These are phyloP conservation scores for Coriaria nepalensis DNA, from an alignment of 306 rosid genomes.

Conservation along the genomic window DNA sequence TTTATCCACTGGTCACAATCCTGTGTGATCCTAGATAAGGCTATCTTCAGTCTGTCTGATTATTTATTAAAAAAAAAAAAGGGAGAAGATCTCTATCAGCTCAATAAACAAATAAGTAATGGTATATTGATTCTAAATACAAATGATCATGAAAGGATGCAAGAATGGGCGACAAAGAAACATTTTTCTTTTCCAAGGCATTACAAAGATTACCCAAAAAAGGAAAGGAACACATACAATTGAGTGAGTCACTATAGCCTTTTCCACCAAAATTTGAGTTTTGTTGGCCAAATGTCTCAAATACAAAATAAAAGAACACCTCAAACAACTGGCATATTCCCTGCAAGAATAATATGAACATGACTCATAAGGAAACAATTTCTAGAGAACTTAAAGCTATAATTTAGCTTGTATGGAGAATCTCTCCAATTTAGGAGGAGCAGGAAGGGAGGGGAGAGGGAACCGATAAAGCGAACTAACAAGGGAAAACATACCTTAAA, in stretches of 20 bases:
- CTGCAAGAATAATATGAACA: slow-evolving; percentile 59
- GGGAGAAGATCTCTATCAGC: slow-evolving; percentile 5
- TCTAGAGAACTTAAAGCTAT: slow-evolving; percentile 13
- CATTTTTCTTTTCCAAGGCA: not conserved
- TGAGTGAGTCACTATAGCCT: slow-evolving; percentile 43
- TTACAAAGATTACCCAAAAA: not conserved
- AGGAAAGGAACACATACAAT: slow-evolving; percentile 39
- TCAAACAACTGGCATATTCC: slow-evolving; percentile 92
- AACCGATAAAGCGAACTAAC: slow-evolving; percentile 12
- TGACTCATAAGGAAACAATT: slow-evolving; percentile 27
- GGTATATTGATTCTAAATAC: too few relatives aligned
- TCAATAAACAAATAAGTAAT: too few relatives aligned
- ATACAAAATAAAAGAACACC: slow-evolving; percentile 60
- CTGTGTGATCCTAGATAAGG: slow-evolving; percentile 67
- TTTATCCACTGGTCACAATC: slow-evolving; percentile 86
- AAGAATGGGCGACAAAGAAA: slow-evolving; percentile 6
- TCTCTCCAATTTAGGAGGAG: too few relatives aligned
- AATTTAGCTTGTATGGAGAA: too few relatives aligned
- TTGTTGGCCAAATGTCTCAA: slow-evolving; percentile 78
- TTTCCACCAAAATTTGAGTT: slow-evolving; percentile 58
- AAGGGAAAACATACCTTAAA: slow-evolving; percentile 51
- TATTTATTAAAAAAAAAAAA: slow-evolving; percentile 24
- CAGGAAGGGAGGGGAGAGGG: not conserved
- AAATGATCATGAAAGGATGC: slow-evolving; percentile 3
- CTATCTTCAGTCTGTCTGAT: slow-evolving; percentile 75